These are phyloP conservation scores for Tylopilus vinaceipallidus DNA, from an alignment of 768 basidiomycete genomes.

Conservation along the genomic window DNA sequence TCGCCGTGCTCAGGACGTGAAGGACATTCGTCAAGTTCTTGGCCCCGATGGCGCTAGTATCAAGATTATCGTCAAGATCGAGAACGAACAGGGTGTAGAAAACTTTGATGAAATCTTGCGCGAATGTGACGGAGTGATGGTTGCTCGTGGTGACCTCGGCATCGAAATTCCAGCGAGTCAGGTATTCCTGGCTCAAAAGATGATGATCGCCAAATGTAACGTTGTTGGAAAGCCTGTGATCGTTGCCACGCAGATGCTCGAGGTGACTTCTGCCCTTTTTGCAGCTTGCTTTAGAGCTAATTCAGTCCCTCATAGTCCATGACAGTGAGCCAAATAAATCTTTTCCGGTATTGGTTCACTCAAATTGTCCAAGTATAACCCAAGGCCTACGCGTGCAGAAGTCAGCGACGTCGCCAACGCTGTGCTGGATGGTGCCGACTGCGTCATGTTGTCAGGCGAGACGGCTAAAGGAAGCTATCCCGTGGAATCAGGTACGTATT, in stretches of 20 bases:
- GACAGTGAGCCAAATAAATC: slow-evolving; percentile 58
- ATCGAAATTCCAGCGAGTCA: slow-evolving; percentile 99
- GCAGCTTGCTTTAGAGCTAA: slow-evolving; percentile 9
- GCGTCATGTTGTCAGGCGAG: slow-evolving; percentile 99
- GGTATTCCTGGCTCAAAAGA: slow-evolving; percentile 99
- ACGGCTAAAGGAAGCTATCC: slow-evolving; percentile 98
- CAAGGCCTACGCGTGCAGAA: slow-evolving; percentile 97
- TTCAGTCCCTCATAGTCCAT: slow-evolving; percentile 61
- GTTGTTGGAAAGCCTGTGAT: slow-evolving; percentile 97
- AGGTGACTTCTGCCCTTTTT: slow-evolving; percentile 47
- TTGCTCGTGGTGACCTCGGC: slow-evolving; percentile 97
- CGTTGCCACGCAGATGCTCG: slow-evolving; percentile 99
- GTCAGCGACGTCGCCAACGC: slow-evolving; percentile 99
- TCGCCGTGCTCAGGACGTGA: slow-evolving; percentile 91
- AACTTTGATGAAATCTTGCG: slow-evolving; percentile 99
- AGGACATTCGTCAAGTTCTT: slow-evolving; percentile 88
- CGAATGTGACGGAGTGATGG: slow-evolving; percentile 98
- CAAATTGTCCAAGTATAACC: slow-evolving; percentile 77
- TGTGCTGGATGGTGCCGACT: slow-evolving; percentile 97
- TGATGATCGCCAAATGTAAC: slow-evolving; percentile 99
- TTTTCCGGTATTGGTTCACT: not conserved
- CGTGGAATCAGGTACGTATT: slow-evolving; percentile 78
- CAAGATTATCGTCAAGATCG: slow-evolving; percentile 99
- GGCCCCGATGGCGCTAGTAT: slow-evolving; percentile 94
- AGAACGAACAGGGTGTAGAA: slow-evolving; percentile 97